Evolutionary conservation across 768 basidiomycete genomes (phyloP).

Genomic region (Lentinula guzmanii): DNA sequence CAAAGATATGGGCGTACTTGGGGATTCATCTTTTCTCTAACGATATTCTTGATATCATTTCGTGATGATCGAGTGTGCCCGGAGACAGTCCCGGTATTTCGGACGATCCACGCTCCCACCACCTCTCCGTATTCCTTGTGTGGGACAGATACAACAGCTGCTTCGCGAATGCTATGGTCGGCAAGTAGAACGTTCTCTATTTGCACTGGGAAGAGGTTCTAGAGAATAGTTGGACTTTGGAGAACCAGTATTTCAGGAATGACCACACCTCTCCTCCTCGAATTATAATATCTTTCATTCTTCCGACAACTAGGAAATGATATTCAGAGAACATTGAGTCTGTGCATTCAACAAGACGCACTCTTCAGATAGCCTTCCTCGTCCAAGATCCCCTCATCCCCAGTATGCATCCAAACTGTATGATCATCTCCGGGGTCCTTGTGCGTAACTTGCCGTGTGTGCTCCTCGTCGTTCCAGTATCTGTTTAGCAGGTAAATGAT

Average conservation of each 20-base stretch:
- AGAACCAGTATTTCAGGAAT: neutral
- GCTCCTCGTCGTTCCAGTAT: slow-evolving; percentile 72
- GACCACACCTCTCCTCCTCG: slow-evolving; percentile 72
- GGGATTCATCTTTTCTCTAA: slow-evolving; percentile 64
- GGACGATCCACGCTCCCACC: slow-evolving; percentile 75
- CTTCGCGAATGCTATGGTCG: slow-evolving; percentile 52
- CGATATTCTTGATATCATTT: slow-evolving; percentile 48
- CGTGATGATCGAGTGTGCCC: slow-evolving; percentile 28
- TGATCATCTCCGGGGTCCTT: slow-evolving; percentile 37
- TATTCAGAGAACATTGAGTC: neutral
- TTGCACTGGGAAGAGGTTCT: slow-evolving; percentile 82
- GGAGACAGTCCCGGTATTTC: slow-evolving; percentile 28
- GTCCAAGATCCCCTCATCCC: slow-evolving; percentile 78
- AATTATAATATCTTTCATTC: slow-evolving; percentile 69
- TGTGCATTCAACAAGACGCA: slow-evolving; percentile 22
- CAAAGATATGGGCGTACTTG: slow-evolving; percentile 42
- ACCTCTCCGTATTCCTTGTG: slow-evolving; percentile 68
- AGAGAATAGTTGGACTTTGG: neutral
- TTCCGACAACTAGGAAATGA: neutral
- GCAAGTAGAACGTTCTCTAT: slow-evolving; percentile 71
- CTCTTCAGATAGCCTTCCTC: slow-evolving; percentile 73
- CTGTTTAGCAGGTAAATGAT: slow-evolving; percentile 25
- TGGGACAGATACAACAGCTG: slow-evolving; percentile 68
- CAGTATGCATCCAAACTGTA: slow-evolving; percentile 77
- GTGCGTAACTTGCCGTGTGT: slow-evolving; percentile 56